Base-by-base conservation (phyloP, 495 filamentous ascomycete species). In the Aspergillus bertholletiae region DNA sequence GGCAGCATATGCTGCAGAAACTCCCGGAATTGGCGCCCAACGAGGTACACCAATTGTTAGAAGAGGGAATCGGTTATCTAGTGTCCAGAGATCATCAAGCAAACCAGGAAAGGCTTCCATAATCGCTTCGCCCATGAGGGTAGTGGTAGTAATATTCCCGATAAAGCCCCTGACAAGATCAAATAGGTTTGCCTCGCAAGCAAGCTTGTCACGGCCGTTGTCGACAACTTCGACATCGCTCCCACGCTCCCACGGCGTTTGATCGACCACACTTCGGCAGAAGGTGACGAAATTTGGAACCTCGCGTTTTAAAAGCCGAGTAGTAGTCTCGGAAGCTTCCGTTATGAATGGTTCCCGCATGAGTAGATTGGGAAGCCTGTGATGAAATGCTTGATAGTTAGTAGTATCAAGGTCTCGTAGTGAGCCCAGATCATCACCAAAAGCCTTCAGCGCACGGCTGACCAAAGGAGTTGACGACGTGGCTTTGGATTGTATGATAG, bases 201-300 rank as follows among this genome's bases (percentile, higher is more conserved):
- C 61, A 18, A 54, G 58, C 35, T 63, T 64, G 51, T 68, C 66
- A 30, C 48, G 63, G 13, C 47, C 53, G 21, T 73, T 62, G 21
- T 73, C 63, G 0, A 70, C 64, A 6, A 74, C 56, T 13, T 63
- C 61, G 2, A 77, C 70, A 4, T 69, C 58, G 20, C 71, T 74
- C 20, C 57, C 63, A 6, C 82, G 78, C 62, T 88, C 85, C 85
- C 85, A 88, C 0, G 65, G 68, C 51, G 71, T 71, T 56, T 86
- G 80, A 56, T 89, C 85, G 23, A 88, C 80, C 5, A 77, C 61
- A 43, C 82, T 83, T n/a, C 71, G 67, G 32, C 68, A 75, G 56
- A 84, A 86, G 6, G 78, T 81, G 23, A 87, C 80, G 27, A 88
- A 55, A 49, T 80, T 77, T 0, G 56, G 75, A 57, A 51, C 77